Conservation (phyloP, 352 stramenopile genomes). For the Thraustochytrium sp. region DNA sequence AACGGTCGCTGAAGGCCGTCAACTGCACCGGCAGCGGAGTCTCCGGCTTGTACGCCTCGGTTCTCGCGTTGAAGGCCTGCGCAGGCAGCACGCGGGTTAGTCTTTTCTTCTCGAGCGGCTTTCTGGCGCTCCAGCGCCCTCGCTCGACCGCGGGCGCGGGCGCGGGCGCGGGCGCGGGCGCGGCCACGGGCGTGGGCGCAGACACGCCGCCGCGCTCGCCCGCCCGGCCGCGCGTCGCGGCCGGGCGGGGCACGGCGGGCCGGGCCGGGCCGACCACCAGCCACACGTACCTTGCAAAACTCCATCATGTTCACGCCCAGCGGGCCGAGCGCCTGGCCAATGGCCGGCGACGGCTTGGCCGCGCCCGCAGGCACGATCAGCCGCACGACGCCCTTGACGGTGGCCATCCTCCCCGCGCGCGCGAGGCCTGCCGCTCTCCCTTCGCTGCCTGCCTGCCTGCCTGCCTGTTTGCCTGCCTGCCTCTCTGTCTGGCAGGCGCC, state of each 20-base stretch:
- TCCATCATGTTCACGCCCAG: constrained; percentile 99
- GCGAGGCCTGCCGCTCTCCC: not conserved
- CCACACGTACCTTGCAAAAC: constrained; percentile 89
- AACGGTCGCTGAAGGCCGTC: constrained; percentile 83
- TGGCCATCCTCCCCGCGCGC: not conserved
- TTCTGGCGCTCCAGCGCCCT: no score
- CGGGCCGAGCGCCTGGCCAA: constrained; percentile 78
- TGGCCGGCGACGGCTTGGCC: constrained; percentile 44
- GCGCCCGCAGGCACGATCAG: constrained; percentile 41
- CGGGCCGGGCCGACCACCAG: not conserved
- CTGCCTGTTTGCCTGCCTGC: no score
- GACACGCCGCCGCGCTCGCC: no score
- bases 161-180: no score
- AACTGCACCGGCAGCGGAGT: constrained; percentile 85
- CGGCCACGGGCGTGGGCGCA: no score
- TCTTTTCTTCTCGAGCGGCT: no score
- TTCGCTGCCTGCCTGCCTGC: no score
- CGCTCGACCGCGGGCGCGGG: no score
- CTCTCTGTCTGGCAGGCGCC: no score
- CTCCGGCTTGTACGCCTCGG: constrained; percentile 76
- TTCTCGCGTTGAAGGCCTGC: constrained; percentile 87
- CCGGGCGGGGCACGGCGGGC: no score
- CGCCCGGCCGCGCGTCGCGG: no score
- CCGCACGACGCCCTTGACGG: constrained; percentile 41
- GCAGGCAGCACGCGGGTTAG: no score